These are phyloP conservation scores for Colletotrichum viniferum DNA, from an alignment of 2,329 filamentous ascomycete genomes.

Conservation along the genomic window DNA sequence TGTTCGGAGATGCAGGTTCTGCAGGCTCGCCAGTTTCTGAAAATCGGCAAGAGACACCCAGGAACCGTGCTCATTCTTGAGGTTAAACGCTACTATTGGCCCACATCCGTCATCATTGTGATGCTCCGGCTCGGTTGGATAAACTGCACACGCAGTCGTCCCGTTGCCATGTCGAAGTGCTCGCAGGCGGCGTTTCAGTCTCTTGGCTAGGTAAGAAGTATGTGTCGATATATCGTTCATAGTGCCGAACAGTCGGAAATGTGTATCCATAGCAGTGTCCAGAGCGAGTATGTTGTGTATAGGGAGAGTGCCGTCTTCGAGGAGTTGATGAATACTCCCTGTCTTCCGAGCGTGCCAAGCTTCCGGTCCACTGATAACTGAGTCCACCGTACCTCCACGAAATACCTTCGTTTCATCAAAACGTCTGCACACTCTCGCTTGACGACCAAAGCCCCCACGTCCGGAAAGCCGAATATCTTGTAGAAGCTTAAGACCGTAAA, in stretches of 20 bases:
- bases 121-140: neutral
- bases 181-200: neutral
- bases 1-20: neutral
- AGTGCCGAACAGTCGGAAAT: neutral
- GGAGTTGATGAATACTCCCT: neutral
- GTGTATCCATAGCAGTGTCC: neutral
- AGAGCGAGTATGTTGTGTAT: neutral
- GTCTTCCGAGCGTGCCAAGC: neutral
- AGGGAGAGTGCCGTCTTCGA: neutral
- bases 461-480: constrained; percentile 97
- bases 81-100: neutral
- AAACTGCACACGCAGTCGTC: neutral
- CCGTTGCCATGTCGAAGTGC: neutral
- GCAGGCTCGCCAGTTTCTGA: neutral
- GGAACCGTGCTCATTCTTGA: neutral
- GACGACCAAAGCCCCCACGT: constrained; percentile 38
- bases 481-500: constrained; percentile 90
- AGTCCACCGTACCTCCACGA: neutral
- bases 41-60: neutral
- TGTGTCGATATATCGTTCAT: neutral
- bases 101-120: neutral
- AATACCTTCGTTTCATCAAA: neutral
- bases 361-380: neutral
- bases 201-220: neutral
- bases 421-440: neutral